Conservation (phyloP, 441 rosid species). For the Eutrema salsugineum region DNA sequence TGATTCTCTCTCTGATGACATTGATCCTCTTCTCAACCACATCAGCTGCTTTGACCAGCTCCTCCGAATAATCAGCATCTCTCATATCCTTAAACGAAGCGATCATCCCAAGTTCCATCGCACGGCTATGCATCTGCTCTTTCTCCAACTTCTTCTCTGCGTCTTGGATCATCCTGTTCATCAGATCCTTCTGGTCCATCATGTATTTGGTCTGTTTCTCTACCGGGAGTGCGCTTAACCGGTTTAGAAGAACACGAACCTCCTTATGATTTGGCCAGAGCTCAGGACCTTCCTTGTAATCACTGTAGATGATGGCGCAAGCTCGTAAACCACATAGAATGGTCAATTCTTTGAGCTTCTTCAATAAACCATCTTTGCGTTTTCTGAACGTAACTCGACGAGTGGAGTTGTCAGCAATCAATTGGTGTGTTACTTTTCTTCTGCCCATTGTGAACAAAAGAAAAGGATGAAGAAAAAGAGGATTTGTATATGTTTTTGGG, state of each 20-base stretch:
- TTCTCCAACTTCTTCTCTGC: conserved; percentile 22
- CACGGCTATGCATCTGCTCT: not conserved
- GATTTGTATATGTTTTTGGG: conserved; percentile 1
- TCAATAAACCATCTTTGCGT: conserved; percentile 55
- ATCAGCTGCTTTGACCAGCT: conserved; percentile 13
- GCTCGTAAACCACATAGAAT: conserved; percentile 62
- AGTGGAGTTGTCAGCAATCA: conserved; percentile 41
- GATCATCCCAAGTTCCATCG: conserved; percentile 18
- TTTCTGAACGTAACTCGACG: conserved; percentile 52
- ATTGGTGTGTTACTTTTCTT: conserved; percentile 40
- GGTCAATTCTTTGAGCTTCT: conserved; percentile 54
- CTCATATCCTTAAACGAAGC: not conserved
- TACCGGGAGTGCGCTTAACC: conserved; percentile 11
- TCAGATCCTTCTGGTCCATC: conserved; percentile 32
- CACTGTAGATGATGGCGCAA: conserved; percentile 51
- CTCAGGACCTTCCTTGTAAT: conserved; percentile 38
- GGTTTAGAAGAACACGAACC: conserved; percentile 20
- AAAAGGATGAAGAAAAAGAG: not conserved
- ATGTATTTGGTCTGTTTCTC: conserved; percentile 29
- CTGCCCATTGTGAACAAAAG: conserved; percentile 36
- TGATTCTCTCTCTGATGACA: conserved; percentile 7
- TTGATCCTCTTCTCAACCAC: conserved; percentile 21
- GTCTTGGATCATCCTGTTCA: conserved; percentile 23
- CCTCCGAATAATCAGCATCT: conserved; percentile 25
- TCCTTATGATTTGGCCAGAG: conserved; percentile 29